phyloP scores from a whole-genome alignment of 371 early-diverging fungal genomes.

The Nosema granulosis region DNA sequence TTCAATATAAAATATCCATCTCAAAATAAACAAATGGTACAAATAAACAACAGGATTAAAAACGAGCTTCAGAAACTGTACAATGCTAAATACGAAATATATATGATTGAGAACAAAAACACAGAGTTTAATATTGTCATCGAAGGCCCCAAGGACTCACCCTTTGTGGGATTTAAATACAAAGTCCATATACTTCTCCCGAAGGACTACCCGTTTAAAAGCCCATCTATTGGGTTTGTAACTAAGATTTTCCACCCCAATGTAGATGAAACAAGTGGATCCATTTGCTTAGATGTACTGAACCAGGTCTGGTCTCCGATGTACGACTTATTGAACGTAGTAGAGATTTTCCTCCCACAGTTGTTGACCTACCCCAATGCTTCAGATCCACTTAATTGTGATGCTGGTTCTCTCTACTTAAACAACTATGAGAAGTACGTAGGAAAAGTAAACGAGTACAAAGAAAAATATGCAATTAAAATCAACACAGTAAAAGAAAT shows the following conservation, averaged over 20 bases:
- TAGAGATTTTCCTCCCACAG: slow-evolving; percentile 93
- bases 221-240: slow-evolving; percentile 95
- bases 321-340: slow-evolving; percentile 87
- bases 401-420: slow-evolving; percentile 91
- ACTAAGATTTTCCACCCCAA: slow-evolving; percentile 98
- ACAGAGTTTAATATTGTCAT: slow-evolving; percentile 59
- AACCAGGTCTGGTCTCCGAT: slow-evolving; percentile 96
- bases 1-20: not conserved
- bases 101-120: slow-evolving; percentile 26
- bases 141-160: slow-evolving; percentile 69
- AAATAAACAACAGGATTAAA: slow-evolving; percentile 47
- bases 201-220: slow-evolving; percentile 95
- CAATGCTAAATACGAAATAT: slow-evolving; percentile 55
- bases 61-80: slow-evolving; percentile 59
- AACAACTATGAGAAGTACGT: slow-evolving; percentile 84
- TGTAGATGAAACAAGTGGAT: slow-evolving; percentile 96
- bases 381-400: slow-evolving; percentile 96
- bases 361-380: slow-evolving; percentile 94
- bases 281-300: slow-evolving; percentile 95
- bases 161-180: slow-evolving; percentile 86
- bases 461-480: slow-evolving; percentile 56
- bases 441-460: slow-evolving; percentile 52
- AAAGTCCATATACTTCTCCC: slow-evolving; percentile 93
- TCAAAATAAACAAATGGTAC: slow-evolving; percentile 42
- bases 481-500: slow-evolving; percentile 7